phyloP scores from a whole-genome alignment of 169 alveolate species.

The Eimeria sp. region DNA sequence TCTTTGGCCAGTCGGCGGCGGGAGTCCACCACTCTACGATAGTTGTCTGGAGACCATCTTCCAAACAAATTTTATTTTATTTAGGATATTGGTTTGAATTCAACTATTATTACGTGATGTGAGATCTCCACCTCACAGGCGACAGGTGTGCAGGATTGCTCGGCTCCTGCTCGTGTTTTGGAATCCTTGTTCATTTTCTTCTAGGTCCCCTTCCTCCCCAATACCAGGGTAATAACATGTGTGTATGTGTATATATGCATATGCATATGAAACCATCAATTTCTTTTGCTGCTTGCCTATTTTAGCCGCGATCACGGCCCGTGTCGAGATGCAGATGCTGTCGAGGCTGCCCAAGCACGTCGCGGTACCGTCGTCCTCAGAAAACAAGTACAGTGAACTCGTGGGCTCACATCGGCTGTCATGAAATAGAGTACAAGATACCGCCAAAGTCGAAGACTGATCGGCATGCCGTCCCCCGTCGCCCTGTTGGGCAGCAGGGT shows the following conservation, averaged over 20 bases:
- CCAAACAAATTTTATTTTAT: neutral
- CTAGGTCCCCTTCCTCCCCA: neutral
- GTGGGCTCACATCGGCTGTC: neutral
- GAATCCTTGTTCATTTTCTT: neutral
- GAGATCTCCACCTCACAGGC: neutral
- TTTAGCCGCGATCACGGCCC: neutral
- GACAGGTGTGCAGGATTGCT: neutral
- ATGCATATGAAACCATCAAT: neutral
- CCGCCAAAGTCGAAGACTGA: neutral
- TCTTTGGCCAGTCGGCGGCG: slow-evolving; percentile 30
- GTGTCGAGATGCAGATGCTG: neutral
- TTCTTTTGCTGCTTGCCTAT: neutral
- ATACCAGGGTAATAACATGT: neutral
- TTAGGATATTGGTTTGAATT: neutral
- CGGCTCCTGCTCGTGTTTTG: neutral
- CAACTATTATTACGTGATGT: neutral
- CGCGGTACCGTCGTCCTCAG: neutral
- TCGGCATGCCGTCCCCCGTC: neutral
- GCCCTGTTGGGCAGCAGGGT: neutral
- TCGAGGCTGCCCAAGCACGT: neutral
- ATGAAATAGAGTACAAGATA: neutral
- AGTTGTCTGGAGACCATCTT: neutral
- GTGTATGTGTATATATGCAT: neutral
- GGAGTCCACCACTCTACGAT: neutral
- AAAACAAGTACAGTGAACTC: neutral